Base-by-base conservation (phyloP, 1,284 basidiomycete species). In the Kwoniella shivajii region DNA sequence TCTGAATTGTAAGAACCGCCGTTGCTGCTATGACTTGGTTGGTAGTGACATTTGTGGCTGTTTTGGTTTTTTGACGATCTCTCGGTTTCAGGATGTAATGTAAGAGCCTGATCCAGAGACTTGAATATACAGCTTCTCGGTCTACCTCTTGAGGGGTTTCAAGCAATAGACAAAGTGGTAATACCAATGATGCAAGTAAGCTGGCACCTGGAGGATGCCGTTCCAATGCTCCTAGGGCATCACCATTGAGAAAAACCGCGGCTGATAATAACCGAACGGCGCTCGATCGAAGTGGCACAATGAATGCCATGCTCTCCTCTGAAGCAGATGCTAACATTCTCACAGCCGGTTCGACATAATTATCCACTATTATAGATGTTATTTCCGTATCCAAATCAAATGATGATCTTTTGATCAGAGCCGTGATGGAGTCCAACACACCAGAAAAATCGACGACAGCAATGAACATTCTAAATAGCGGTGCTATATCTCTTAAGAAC, bases 51-150 rank as follows among this genome's bases (percentile, higher is more conserved):
- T 26, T 36, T 20, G 30, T 47, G 26, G 30, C 11, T 1, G 44
- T 47, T 16, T 38, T 30, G 26, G 44, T 30, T 18, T 39, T 45
- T 18, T 20, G 41, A n/a, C 34, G 44, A 63, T 69, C 38, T 81
- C 80, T 56, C 6, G 56, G 42, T 11, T 52, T 51, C 67, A 89
- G 82, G 0, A 82, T 77, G 57, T 85, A 86, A 11, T 83, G 80
- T 20, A 89, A 74, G 16, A 91, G 71, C 11, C 86, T 84, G 26
- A 86, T 74, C 88, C 88, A 90, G 4, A 84, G 80, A 36, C 79
- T 79, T 7, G 78, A 73, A 60, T 84, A 79, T 2, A 80, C 34
- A 78, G 75, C 24, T 73, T 81, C 59, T 79, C 79, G 24, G 74
- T 76, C 38, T 75, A 84, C 72, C 29, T 84, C 81, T 3, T 75